These are phyloP conservation scores for Alternaria brassicicola DNA, from an alignment of 2,329 filamentous ascomycete genomes.

Conservation along the genomic window DNA sequence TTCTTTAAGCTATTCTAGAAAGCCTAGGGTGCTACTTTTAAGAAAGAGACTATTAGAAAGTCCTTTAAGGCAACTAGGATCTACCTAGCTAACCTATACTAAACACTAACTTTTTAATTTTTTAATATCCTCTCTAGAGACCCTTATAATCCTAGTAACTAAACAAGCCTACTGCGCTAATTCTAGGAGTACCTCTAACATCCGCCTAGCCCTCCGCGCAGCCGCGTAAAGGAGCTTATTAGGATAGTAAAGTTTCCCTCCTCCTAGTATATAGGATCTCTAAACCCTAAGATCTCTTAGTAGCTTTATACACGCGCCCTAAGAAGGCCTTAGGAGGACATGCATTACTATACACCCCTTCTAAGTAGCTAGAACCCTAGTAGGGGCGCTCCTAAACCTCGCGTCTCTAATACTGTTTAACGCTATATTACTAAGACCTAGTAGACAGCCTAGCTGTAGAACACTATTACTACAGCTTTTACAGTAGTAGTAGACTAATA, in stretches of 20 bases:
- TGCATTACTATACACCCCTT: background rate
- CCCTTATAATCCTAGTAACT: background rate
- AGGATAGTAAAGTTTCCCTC: too few relatives aligned
- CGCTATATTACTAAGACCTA: slow-evolving; percentile 6
- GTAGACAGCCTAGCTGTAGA: slow-evolving; percentile 5
- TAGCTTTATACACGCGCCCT: background rate
- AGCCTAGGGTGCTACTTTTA: too few relatives aligned
- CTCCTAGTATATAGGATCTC: background rate
- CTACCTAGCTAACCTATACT: too few relatives aligned
- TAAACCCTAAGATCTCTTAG: background rate
- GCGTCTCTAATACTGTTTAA: slow-evolving; percentile 1
- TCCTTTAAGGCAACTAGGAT: too few relatives aligned
- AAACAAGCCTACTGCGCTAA: background rate
- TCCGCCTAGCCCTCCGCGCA: background rate
- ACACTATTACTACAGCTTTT: background rate
- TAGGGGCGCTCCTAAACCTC: slow-evolving; percentile 6
- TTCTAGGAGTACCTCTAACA: background rate
- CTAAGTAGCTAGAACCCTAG: background rate
- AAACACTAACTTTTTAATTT: background rate
- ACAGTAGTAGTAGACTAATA: slow-evolving; percentile 2
- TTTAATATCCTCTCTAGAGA: background rate
- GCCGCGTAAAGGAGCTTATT: background rate
- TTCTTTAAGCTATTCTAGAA: too few relatives aligned
- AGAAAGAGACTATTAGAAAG: too few relatives aligned
- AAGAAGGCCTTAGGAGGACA: background rate